These are phyloP conservation scores for Vaccinium vitisidaea DNA, from an alignment of 148 eudicot genomes.

Conservation along the genomic window DNA sequence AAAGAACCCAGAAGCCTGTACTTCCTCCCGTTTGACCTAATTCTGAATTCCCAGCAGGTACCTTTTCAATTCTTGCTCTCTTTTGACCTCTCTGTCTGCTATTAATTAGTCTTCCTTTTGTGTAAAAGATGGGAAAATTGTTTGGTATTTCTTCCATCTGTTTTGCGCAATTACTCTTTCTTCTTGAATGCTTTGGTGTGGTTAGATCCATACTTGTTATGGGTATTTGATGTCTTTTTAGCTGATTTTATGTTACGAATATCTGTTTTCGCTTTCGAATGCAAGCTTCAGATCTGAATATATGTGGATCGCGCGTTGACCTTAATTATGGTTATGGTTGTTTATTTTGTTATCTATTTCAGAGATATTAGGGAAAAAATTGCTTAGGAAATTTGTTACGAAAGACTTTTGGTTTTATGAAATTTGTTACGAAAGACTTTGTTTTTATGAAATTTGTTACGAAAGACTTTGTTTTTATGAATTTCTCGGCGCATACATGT, in stretches of 20 bases:
- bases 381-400: neutral
- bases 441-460: neutral
- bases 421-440: neutral
- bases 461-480: neutral
- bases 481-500: neutral
- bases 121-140: neutral
- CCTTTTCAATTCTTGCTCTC: neutral
- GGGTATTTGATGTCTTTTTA: neutral
- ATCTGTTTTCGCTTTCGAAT: neutral
- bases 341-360: neutral
- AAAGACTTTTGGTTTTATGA: neutral
- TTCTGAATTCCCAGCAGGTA: neutral
- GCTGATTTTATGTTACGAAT: neutral
- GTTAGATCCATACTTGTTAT: neutral
- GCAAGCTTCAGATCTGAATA: constrained; percentile 7
- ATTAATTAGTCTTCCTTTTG: neutral
- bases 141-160: neutral
- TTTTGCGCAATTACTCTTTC: neutral
- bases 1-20: neutral
- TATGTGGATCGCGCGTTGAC: neutral
- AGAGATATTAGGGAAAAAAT: neutral
- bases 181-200: neutral
- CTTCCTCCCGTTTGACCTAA: neutral
- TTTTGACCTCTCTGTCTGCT: neutral
- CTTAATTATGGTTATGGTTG: neutral